Conservation (phyloP, 129 eudicot species). For the Sambucus nigra region DNA sequence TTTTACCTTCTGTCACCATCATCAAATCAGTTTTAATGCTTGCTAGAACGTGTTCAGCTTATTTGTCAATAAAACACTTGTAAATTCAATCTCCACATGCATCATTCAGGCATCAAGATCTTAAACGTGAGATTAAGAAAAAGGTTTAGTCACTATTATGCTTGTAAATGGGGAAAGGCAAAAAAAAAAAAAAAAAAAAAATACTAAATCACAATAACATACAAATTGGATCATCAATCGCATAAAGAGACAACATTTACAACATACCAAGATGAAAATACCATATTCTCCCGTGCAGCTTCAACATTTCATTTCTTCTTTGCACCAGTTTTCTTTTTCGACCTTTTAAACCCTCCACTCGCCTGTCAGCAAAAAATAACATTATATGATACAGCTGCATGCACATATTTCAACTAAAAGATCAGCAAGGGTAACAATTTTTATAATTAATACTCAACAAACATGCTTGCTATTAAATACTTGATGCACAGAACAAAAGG, state of each 20-base stretch:
- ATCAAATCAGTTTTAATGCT: no score
- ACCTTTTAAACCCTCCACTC: constrained; percentile 36
- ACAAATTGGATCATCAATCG: neutral
- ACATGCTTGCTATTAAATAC: no score
- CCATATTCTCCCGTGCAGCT: neutral
- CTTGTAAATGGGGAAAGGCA: no score
- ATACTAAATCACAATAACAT: neutral
- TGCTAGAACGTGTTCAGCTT: no score
- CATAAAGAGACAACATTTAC: neutral
- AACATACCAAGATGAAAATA: neutral
- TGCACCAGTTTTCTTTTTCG: constrained; percentile 27
- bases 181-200: no score
- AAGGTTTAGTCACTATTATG: no score
- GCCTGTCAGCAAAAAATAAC: constrained; percentile 26
- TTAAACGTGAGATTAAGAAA: neutral
- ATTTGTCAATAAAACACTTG: no score
- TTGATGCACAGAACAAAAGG: no score
- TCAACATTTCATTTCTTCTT: constrained; percentile 28
- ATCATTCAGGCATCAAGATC: neutral
- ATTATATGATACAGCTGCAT: neutral
- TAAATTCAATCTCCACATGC: neutral
- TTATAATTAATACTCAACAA: no score
- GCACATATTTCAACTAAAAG: neutral
- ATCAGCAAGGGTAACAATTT: neutral
- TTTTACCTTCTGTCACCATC: no score